Base-by-base conservation (phyloP, 179 eudicot species). In the Corrigiola litoralis region DNA sequence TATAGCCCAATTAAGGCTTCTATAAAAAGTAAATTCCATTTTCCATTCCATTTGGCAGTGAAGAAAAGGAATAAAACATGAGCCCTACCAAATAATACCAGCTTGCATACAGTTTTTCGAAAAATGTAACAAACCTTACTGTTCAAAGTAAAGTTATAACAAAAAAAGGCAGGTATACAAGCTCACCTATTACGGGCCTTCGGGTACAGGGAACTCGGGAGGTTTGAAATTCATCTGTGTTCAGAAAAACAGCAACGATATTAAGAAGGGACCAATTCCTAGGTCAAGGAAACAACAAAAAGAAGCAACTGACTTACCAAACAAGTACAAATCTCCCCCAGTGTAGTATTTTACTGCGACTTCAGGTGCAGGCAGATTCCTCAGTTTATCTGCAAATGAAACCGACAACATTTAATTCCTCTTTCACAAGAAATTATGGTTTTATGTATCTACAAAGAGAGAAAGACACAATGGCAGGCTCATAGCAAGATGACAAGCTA, bases 181-280 rank as follows among this genome's bases (percentile, higher is more conserved):
- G 2, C 71, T 71, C 67, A 88, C 99, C 96, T 65, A 94, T 94
- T 69, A 69, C 78, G 51, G 99, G 99, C 72, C 99, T 86, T 54
- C 97, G 86, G 48, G 96, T 6, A 71, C 84, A 80, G 47, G 97
- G 99, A 71, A 47, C 81, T 79, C 96, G 70, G 67, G 97, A 74
- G 23, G 99, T 90, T 79, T 94, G 99, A 80, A 94, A 94, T 75
- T 94, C 99, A 82, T 94, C 99, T 94, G 87, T 50, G 45, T 14
- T 9, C 27, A 56, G 51, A 27, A 63, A 41, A 50, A 23, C 61
- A 62, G 55, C 45, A 16, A 44, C n/a, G n/a, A n/a, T n/a, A n/a
- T 42, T 58, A 54, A 41, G 24, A 18, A 58, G 66, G 36, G 23
- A 38, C 20, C 52, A 50, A 48, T 28, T 25, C 41, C 59, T 41